phyloP scores from a whole-genome alignment of 1,284 basidiomycete species.

The Flammula alnicola region DNA sequence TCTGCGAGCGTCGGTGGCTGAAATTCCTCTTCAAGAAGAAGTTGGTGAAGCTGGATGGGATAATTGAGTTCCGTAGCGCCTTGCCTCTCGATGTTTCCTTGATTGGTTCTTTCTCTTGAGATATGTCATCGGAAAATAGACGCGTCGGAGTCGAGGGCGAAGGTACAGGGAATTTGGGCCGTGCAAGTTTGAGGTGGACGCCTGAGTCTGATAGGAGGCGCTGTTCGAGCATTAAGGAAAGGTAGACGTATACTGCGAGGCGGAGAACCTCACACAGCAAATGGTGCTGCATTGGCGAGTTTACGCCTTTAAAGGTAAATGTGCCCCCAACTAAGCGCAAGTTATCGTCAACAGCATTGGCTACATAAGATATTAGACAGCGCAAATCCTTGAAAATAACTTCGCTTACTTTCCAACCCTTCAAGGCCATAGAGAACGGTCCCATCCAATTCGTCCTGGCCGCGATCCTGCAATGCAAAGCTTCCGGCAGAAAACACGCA shows the following conservation, averaged over 20 bases:
- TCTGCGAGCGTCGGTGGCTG: constrained; percentile 26
- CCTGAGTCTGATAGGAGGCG: constrained; percentile 56
- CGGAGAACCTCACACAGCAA: constrained; percentile 54
- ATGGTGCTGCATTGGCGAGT: constrained; percentile 46
- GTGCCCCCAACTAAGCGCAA: constrained; percentile 60
- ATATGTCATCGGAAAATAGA: constrained; percentile 2
- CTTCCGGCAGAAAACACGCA: constrained; percentile 50
- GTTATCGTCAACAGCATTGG: constrained; percentile 25
- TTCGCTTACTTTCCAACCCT: constrained; percentile 52
- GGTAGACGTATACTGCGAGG: constrained; percentile 57
- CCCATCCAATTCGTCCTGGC: constrained; percentile 29
- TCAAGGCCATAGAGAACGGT: constrained; percentile 54
- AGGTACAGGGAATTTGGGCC: constrained; percentile 38
- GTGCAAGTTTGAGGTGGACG: constrained; percentile 47
- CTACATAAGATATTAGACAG: constrained; percentile 5
- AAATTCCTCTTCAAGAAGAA: constrained; percentile 44
- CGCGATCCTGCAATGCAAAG: constrained; percentile 45
- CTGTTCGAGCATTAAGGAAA: constrained; percentile 67
- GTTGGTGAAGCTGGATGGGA: constrained; percentile 43
- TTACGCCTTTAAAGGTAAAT: constrained; percentile 55
- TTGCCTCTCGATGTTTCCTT: neutral
- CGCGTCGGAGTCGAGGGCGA: constrained; percentile 33
- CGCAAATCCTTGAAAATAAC: neutral
- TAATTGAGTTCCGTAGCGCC: constrained; percentile 18
- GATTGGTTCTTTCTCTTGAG: constrained; percentile 11